Conservation (phyloP, 2,329 filamentous ascomycete species). For the Sporothrix phasma region DNA sequence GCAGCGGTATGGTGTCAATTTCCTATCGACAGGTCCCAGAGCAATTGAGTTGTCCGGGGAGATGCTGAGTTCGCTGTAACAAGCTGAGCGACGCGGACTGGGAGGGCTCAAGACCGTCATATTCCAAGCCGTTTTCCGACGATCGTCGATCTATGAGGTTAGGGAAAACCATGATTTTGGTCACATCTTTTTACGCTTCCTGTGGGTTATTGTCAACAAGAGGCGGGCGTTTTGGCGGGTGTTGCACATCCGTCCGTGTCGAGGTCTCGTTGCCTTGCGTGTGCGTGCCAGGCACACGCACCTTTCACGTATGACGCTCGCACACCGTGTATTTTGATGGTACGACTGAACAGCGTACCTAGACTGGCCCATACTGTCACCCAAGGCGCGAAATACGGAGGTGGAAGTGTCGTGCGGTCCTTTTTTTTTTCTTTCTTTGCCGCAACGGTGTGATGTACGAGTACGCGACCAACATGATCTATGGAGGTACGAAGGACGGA, state of each 20-base stretch:
- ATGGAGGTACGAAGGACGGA: too few relatives aligned
- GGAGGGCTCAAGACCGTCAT: conserved; percentile 56
- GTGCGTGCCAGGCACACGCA: too few relatives aligned
- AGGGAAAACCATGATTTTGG: conserved; percentile 74
- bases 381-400: background rate
- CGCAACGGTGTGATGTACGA: too few relatives aligned
- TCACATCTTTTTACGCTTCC: conserved; percentile 43
- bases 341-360: too few relatives aligned
- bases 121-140: conserved; percentile 84
- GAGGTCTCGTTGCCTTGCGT: background rate
- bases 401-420: background rate
- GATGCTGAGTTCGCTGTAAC: conserved; percentile 55
- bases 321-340: too few relatives aligned
- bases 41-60: conserved; percentile 46
- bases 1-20: conserved; percentile 61
- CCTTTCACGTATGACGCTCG: too few relatives aligned
- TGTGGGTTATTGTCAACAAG: background rate
- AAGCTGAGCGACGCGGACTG: conserved; percentile 58
- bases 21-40: conserved; percentile 97
- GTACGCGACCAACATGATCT: too few relatives aligned
- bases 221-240: background rate
- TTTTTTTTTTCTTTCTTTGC: background rate
- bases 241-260: background rate
- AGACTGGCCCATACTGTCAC: too few relatives aligned
- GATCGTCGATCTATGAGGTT: conserved; percentile 80